Evolutionary conservation across 805 yeast species (phyloP).

Genomic region (Limtongozyma cylindracea): DNA sequence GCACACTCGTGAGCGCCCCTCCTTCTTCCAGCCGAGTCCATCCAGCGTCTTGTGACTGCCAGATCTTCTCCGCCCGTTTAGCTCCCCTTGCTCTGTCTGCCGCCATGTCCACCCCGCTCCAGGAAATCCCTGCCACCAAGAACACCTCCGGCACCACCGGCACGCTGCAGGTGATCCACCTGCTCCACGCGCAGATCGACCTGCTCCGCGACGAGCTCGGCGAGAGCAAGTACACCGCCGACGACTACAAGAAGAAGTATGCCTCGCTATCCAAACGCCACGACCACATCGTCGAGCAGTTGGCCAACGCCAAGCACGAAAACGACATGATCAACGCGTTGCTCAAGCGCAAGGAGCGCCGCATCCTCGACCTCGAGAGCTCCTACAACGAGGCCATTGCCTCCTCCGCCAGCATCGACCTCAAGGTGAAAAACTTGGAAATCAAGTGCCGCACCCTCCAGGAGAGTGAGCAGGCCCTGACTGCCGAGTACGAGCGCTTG

Average conservation of each 20-base stretch:
- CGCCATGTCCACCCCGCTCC: too few relatives aligned
- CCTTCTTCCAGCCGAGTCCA: too few relatives aligned
- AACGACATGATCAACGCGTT: constrained; percentile 49
- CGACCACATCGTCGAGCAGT: constrained; percentile 31
- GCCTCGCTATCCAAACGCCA: constrained; percentile 20
- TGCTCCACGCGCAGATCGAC: too few relatives aligned
- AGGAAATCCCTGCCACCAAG: too few relatives aligned
- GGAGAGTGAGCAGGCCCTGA: constrained; percentile 15
- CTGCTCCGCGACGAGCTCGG: too few relatives aligned
- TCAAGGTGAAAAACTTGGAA: constrained; percentile 22
- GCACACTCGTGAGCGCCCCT: too few relatives aligned
- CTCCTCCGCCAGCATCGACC: constrained; percentile 19
- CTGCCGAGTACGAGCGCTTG: constrained; percentile 27
- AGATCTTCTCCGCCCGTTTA: too few relatives aligned
- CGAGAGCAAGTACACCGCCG: too few relatives aligned
- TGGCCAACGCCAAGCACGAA: constrained; percentile 52
- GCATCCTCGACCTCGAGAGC: constrained; percentile 39
- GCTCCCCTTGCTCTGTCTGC: too few relatives aligned
- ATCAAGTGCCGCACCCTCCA: constrained; percentile 21
- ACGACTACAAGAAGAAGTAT: constrained; percentile 26
- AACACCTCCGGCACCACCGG: too few relatives aligned
- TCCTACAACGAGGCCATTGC: constrained; percentile 22
- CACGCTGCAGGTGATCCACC: too few relatives aligned
- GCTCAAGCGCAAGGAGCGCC: constrained; percentile 42
- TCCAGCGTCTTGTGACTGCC: too few relatives aligned